These are phyloP conservation scores for Ceratocystis destructans DNA, from an alignment of 2,329 filamentous ascomycete species.

Conservation along the genomic window DNA sequence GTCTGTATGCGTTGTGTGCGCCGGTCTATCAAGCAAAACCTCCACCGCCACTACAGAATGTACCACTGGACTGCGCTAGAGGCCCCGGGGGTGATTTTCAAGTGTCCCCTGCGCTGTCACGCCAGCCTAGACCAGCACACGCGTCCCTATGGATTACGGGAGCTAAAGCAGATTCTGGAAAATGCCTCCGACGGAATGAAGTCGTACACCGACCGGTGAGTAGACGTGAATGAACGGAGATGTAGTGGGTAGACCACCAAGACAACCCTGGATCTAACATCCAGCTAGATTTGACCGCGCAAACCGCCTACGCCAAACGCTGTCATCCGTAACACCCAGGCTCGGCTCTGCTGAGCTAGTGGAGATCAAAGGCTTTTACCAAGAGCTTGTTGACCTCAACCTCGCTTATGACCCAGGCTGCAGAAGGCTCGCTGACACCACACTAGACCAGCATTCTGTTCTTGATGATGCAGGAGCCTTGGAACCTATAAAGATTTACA, in stretches of 20 bases:
- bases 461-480: background rate
- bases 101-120: background rate
- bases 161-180: background rate
- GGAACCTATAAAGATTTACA: background rate
- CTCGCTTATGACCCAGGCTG: background rate
- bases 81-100: background rate
- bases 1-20: background rate
- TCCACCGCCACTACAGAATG: background rate
- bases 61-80: background rate
- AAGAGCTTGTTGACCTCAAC: background rate
- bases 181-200: background rate
- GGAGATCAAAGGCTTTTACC: background rate
- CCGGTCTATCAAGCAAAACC: background rate
- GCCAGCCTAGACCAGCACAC: too few relatives aligned
- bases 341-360: background rate
- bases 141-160: background rate
- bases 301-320: background rate
- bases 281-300: background rate
- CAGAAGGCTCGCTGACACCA: background rate
- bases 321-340: background rate
- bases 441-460: background rate
- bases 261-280: background rate
- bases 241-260: background rate
- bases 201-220: background rate
- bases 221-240: too few relatives aligned